A percentile compares a stretch with the other conserved stretches of the same genome.
These are phyloP conservation scores for Entamoeba dispar DNA, from an alignment of 208 protist species.

Conservation along the genomic window DNA sequence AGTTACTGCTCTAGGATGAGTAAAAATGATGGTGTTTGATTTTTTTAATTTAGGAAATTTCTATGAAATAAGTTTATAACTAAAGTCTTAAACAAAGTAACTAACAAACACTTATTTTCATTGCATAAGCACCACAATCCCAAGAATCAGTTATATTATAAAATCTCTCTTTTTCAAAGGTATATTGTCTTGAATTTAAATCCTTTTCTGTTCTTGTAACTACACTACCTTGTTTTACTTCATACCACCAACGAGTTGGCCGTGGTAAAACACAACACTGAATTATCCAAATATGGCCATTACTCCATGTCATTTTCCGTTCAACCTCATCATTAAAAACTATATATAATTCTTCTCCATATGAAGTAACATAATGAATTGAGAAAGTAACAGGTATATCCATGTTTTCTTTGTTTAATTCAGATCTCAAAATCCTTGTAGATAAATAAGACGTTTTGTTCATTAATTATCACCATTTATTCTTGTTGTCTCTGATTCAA, in stretches of 20 bases:
- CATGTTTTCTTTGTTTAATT: too few relatives aligned
- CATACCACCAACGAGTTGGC: not conserved
- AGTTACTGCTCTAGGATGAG: too few relatives aligned
- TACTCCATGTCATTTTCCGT: not conserved
- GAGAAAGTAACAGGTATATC: not conserved
- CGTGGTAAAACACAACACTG: not conserved
- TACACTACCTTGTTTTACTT: not conserved
- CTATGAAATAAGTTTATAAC: too few relatives aligned
- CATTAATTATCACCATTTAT: too few relatives aligned
- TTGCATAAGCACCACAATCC: not conserved
- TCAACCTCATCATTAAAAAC: not conserved
- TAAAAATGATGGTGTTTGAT: too few relatives aligned
- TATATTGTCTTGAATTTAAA: not conserved
- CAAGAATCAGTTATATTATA: not conserved
- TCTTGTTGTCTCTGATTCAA: too few relatives aligned
- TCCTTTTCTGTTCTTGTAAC: not conserved
- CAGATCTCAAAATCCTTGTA: too few relatives aligned
- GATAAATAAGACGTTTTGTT: too few relatives aligned
- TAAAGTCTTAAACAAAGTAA: too few relatives aligned
- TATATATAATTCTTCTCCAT: not conserved
- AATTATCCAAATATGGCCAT: not conserved
- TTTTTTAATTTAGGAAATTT: too few relatives aligned
- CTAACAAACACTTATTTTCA: too few relatives aligned
- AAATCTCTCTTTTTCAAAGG: not conserved
- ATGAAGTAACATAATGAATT: not conserved